Evolutionary conservation across 768 basidiomycete species (phyloP).

Genomic region (Suillus tomentosus): DNA sequence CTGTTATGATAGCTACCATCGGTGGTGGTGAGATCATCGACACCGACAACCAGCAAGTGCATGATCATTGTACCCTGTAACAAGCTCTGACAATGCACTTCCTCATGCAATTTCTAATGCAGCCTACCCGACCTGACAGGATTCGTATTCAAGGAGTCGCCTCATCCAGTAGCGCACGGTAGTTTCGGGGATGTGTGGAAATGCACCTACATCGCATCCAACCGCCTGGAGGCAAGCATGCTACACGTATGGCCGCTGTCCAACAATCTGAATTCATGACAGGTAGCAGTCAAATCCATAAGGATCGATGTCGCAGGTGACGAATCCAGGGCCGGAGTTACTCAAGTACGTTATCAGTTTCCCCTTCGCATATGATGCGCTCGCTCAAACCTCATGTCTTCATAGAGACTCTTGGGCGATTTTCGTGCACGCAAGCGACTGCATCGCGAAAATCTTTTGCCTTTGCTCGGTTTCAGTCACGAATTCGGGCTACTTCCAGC

Average conservation of each 20-base stretch:
- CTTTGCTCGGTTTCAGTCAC: constrained; percentile 29
- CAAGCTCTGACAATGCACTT: neutral
- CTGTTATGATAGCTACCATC: neutral
- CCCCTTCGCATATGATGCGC: too few species aligned
- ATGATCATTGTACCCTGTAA: neutral
- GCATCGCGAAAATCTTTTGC: constrained; percentile 30
- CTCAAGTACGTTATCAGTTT: too few species aligned
- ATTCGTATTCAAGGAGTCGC: neutral
- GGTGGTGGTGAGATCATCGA: neutral
- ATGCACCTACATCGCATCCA: neutral
- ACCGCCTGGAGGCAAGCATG: neutral
- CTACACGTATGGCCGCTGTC: too few species aligned
- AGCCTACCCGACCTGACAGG: constrained; percentile 7
- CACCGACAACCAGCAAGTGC: neutral
- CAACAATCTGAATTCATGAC: too few species aligned
- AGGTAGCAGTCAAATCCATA: too few species aligned
- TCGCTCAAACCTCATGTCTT: too few species aligned
- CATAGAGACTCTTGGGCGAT: constrained; percentile 18
- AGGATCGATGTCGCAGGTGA: too few species aligned
- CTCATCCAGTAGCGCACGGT: constrained; percentile 9
- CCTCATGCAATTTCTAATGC: neutral
- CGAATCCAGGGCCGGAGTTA: too few species aligned
- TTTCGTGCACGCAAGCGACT: constrained; percentile 28
- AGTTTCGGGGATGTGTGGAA: constrained; percentile 16
- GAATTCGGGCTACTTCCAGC: constrained; percentile 34